Base-by-base conservation (phyloP, 2,329 filamentous ascomycete genomes). In the Nothomitra cinnamomea region DNA sequence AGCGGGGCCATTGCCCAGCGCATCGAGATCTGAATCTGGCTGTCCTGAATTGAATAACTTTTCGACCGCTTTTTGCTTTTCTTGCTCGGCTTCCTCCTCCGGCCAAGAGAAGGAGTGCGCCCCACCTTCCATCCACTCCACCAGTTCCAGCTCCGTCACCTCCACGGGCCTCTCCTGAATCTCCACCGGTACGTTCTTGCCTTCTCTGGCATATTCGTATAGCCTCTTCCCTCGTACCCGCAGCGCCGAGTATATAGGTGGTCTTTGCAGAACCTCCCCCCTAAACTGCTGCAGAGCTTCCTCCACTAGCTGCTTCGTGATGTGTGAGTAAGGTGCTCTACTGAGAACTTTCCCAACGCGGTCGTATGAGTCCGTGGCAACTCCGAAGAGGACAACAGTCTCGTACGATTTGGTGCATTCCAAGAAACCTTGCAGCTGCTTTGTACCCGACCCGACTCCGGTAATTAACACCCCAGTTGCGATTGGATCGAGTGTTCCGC, bases 121-220 rank as follows among this genome's bases (percentile, higher is more conserved):
- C 1, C 87, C 89, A 1, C 85, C 84, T 60, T 89, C 85, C 72
- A 76, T 70, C 73, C 87, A 98, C 64, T 95, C 87, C 6, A 94
- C 63, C 55, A 96, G 67, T 65, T 94, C 85, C 60, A 95, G 67
- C 38, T 88, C 78, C 48, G 76, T 68, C 0, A 94, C 86, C 52
- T 87, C 80, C 40, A 96, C 86, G 1, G 85, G 78, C 55, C 90
- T 73, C 53, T 84, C 79, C 64, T 88, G 75, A 56, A 98, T 92
- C 65, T 94, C 84, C 54, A 83, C 74, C 0, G 92, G 92, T 15
- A 95, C 82, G 36, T 86, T 79, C 63, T 84, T 87, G 15, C 92
- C 92, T 65, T 89, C 87, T 50, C 92, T 77, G 19, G 92, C 92
- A 67, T 96, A 96, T 69, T 98, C 89, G 65, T 98, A 98, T 50